phyloP scores from a whole-genome alignment of 2,329 filamentous ascomycete species.

The Penicillium italicum region DNA sequence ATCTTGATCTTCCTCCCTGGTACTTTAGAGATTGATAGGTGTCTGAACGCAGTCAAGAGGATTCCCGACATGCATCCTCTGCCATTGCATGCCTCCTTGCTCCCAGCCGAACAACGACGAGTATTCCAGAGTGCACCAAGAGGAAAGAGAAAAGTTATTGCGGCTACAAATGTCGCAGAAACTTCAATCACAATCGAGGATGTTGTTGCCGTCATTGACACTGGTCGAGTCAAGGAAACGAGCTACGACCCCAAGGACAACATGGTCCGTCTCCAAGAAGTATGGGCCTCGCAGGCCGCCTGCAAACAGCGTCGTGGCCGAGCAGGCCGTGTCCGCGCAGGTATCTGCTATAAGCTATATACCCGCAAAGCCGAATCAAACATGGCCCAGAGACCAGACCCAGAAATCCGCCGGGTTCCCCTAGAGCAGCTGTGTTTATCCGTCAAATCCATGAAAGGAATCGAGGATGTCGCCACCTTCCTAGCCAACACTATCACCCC shows the following conservation, averaged over 20 bases:
- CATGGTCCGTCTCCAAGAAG: conserved; percentile 90
- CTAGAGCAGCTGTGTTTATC: conserved; percentile 92
- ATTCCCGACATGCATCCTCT: conserved; percentile 70
- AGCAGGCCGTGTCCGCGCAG: conserved; percentile 86
- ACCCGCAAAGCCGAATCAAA: conserved; percentile 76
- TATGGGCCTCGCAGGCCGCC: conserved; percentile 89
- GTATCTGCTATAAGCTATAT: conserved; percentile 92
- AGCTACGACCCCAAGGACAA: conserved; percentile 89
- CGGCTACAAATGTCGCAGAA: conserved; percentile 94
- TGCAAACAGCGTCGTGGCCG: conserved; percentile 92
- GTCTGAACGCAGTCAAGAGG: conserved; percentile 64
- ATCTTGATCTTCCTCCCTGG: conserved; percentile 96
- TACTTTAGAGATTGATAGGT: conserved; percentile 83
- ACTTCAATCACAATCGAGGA: conserved; percentile 99
- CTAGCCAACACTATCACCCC: conserved; percentile 84
- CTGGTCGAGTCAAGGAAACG: conserved; percentile 92
- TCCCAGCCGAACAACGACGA: conserved; percentile 79
- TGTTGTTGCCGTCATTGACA: conserved; percentile 92
- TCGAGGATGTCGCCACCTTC: conserved; percentile 75
- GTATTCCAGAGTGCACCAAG: conserved; percentile 75
- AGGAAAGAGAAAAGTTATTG: conserved; percentile 86
- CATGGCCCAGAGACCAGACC: conserved; percentile 85
- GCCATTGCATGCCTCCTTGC: conserved; percentile 85
- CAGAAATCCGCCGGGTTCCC: conserved; percentile 88
- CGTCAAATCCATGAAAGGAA: conserved; percentile 84